Evolutionary conservation across 1,139 yeast genomes (phyloP), one percentile per base, ranked within the genome.

Genomic region (Candida sp.): DNA sequence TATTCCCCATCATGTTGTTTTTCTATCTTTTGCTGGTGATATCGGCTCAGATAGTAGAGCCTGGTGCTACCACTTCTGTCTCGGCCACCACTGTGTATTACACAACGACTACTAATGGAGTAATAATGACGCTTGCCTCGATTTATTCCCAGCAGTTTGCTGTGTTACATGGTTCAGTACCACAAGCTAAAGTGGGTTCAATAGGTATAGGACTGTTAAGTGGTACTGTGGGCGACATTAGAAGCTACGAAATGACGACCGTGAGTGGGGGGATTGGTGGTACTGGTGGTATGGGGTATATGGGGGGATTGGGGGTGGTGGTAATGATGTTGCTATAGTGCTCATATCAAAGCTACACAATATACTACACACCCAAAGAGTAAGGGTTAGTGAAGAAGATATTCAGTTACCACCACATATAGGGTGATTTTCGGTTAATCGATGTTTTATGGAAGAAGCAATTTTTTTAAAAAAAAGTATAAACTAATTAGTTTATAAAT

Each of bases 161-260:
- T 8, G 4, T 25, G 3, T 9, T 12, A 8, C 12, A 15, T 15
- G 34, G 21, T 22, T 25, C n/a, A 5, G 6, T 22, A 5, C 22
- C 23, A 15, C 6, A 46, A 7, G 58, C 53, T 1, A 36, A 44
- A 5, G 54, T 68, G 1, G 79, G 77, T 1, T 47, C 51, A 3
- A 53, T 71, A 25, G 79, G 78, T 0, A 49, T 73, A 45, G 78
- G 76, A 2, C 51, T 66, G 4, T 45, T 63, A 11, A 53, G 62
- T 22, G 73, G 71, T 1, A 43, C 58, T 3, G 66, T 68, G 8
- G 78, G 77, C 4, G 61, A 53, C 0, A 45, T 65, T 22, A 63
- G 72, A 46, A 49, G 65, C 2, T 73, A 73, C 48, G 49, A 49
- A 1, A 58, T 58, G 42, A 58, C 65, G 11, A 68, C 75, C 1